These are phyloP conservation scores for Fonsecaea erecta DNA, from an alignment of 2,329 filamentous ascomycete species.

Conservation along the genomic window DNA sequence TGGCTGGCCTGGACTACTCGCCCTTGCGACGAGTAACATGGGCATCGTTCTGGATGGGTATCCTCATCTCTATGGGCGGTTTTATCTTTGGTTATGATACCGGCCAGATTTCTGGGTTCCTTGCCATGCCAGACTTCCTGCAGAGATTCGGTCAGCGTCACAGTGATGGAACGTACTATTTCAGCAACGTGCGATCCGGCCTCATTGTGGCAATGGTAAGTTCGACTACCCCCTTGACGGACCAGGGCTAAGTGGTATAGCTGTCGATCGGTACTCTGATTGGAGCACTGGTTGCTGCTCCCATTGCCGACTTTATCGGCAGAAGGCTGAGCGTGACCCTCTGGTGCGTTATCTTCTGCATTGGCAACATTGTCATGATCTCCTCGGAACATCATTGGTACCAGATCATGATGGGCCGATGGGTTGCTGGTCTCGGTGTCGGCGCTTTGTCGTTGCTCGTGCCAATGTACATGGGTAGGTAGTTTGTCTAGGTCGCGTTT, in stretches of 20 bases:
- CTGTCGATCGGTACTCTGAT: constrained; percentile 77
- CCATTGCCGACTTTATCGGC: constrained; percentile 51
- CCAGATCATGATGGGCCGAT: constrained; percentile 66
- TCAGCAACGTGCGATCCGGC: constrained; percentile 50
- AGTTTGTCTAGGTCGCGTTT: background rate
- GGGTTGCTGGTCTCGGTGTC: constrained; percentile 50
- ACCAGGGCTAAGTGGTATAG: constrained; percentile 31
- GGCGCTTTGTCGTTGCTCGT: constrained; percentile 50
- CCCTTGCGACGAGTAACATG: constrained; percentile 42
- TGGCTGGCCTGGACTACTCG: constrained; percentile 37
- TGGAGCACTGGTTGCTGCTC: constrained; percentile 64
- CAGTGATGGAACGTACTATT: constrained; percentile 45
- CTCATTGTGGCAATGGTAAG: constrained; percentile 50
- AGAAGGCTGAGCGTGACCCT: constrained; percentile 49
- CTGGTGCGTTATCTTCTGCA: constrained; percentile 48
- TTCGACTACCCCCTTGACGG: background rate
- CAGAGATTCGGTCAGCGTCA: constrained; percentile 47
- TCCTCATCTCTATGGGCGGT: constrained; percentile 54
- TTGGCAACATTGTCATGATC: constrained; percentile 52
- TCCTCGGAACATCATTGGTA: constrained; percentile 61
- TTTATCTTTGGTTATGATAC: constrained; percentile 51
- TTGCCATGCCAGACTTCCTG: constrained; percentile 50
- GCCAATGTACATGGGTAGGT: constrained; percentile 47
- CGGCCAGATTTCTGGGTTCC: constrained; percentile 51
- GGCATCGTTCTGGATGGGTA: constrained; percentile 48